phyloP scores from a whole-genome alignment of 225 moss, liverwort and hornwort species.

The Marchantia polymorpha region DNA sequence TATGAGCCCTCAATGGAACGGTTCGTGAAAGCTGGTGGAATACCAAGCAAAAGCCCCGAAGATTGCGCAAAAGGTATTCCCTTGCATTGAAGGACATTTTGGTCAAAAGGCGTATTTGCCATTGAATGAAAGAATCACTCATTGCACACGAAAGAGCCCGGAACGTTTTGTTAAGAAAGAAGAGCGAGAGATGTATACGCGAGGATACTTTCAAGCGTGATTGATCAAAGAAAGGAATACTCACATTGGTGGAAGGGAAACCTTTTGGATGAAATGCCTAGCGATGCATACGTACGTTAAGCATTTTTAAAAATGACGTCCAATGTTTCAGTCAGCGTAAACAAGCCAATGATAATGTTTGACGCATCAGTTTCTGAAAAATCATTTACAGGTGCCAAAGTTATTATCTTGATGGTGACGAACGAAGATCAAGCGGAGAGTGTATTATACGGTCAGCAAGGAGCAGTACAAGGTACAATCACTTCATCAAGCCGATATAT shows the following conservation, averaged over 20 bases:
- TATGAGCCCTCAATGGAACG: slow-evolving; percentile 68
- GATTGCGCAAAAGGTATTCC: slow-evolving; percentile 69
- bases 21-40: slow-evolving; percentile 78
- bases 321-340: no score
- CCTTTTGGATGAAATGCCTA: no score
- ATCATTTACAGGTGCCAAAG: slow-evolving; percentile 57
- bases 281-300: no score
- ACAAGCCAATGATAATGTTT: no score
- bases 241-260: no score
- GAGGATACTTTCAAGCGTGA: no score
- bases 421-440: slow-evolving; percentile 85
- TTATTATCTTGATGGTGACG: slow-evolving; percentile 86
- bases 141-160: no score
- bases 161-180: no score
- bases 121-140: no score
- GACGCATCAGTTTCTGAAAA: not conserved
- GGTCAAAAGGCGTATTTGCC: no score
- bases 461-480: slow-evolving; percentile 66
- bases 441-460: slow-evolving; percentile 69
- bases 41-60: slow-evolving; percentile 57
- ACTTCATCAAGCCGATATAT: not conserved
- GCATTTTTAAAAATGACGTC: not conserved
- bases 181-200: no score
- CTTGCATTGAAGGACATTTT: not conserved
- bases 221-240: no score